phyloP scores from a whole-genome alignment of 768 basidiomycete genomes.

The Cyclocybe cylindracea region DNA sequence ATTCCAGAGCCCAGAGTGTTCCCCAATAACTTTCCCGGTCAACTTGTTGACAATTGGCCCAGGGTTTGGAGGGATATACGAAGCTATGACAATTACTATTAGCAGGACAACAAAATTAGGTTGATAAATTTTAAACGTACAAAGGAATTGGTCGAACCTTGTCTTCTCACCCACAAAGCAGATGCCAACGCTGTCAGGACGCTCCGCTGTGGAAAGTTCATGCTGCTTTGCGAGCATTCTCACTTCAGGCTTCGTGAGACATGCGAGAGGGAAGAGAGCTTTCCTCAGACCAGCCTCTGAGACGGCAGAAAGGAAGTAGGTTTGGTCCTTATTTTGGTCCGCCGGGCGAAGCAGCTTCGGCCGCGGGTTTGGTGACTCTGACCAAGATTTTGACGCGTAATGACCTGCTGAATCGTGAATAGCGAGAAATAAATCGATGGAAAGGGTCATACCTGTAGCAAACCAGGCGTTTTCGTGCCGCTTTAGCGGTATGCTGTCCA shows the following conservation, averaged over 20 bases:
- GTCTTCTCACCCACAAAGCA: conserved; percentile 90
- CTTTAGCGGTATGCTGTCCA: conserved; percentile 56
- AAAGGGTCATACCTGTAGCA: conserved; percentile 64
- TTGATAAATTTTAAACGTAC: conserved; percentile 37
- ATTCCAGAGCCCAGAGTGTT: conserved; percentile 78
- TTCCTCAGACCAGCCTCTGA: conserved; percentile 61
- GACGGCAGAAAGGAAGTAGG: conserved; percentile 86
- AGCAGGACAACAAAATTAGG: not conserved
- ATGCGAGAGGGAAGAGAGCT: conserved; percentile 80
- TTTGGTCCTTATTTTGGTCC: conserved; percentile 83
- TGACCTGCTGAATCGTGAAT: conserved; percentile 56
- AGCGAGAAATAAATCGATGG: not conserved
- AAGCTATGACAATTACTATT: conserved; percentile 45
- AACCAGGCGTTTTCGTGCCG: conserved; percentile 55
- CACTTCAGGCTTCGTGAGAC: conserved; percentile 68
- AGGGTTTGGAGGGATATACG: conserved; percentile 71
- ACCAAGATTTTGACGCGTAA: conserved; percentile 76
- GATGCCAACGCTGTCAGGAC: conserved; percentile 90
- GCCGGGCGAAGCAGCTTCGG: conserved; percentile 53
- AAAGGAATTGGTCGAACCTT: conserved; percentile 71
- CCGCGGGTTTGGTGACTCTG: conserved; percentile 25
- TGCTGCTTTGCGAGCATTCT: conserved; percentile 66
- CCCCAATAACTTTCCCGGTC: conserved; percentile 53
- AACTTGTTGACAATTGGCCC: conserved; percentile 67
- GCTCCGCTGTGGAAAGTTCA: conserved; percentile 68